A percentile compares a stretch with the other conserved stretches of the same genome.
These are phyloP conservation scores for Williopsis jadinii DNA, from an alignment of 1,139 yeast genomes.

Conservation along the genomic window DNA sequence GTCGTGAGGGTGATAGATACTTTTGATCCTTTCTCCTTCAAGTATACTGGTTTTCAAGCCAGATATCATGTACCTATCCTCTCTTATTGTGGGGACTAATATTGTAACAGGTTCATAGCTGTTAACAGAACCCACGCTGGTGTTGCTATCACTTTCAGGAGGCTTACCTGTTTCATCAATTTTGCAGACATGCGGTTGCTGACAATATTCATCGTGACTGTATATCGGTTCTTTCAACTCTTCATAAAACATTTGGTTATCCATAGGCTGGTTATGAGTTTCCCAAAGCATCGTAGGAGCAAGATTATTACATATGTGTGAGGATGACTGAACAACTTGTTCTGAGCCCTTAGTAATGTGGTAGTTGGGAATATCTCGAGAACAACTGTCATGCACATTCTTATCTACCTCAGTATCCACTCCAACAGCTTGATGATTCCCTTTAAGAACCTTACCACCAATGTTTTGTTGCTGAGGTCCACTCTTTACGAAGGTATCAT, in stretches of 20 bases:
- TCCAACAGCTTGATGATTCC: no score
- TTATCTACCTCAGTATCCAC: no score
- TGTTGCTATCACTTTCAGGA: background rate
- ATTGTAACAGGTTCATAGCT: slow-evolving; percentile 18
- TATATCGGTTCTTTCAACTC: background rate
- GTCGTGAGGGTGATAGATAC: slow-evolving; percentile 13
- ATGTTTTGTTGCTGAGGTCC: no score
- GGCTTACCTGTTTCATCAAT: background rate
- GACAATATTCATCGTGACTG: background rate
- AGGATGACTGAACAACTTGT: no score
- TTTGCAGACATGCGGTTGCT: background rate
- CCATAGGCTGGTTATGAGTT: background rate
- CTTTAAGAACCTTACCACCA: no score
- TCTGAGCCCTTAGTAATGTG: no score
- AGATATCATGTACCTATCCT: slow-evolving; percentile 6
- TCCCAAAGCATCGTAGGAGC: no score
- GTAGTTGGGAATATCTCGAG: no score
- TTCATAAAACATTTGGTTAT: background rate
- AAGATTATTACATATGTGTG: no score
- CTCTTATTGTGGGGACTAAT: slow-evolving; percentile 18
- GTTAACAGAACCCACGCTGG: background rate
- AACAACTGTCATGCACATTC: no score
- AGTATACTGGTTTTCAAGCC: slow-evolving; percentile 13
- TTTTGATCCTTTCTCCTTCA: slow-evolving; percentile 13
- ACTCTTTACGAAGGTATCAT: no score